Conservation (phyloP, 768 basidiomycete genomes). For the Psilocybe subaeruginosa region DNA sequence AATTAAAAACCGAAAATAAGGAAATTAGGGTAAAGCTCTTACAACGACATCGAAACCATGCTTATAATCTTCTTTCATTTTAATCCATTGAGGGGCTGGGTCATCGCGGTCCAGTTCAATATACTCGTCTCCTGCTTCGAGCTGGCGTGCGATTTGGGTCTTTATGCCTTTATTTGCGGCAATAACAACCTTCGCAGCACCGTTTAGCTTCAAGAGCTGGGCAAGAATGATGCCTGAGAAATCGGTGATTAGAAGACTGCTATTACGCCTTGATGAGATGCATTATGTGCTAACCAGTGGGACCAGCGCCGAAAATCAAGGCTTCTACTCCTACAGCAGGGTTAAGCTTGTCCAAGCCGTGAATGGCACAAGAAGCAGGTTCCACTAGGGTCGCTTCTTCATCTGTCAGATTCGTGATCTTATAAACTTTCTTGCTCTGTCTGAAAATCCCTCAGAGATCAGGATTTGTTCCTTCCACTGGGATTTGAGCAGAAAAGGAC, state of each 20-base stretch:
- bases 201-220: conserved; percentile 86
- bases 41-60: conserved; percentile 88
- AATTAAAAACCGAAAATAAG: conserved; percentile 1
- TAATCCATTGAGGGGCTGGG: conserved; percentile 75
- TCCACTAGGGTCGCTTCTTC: conserved; percentile 89
- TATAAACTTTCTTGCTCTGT: conserved; percentile 76
- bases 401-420: conserved; percentile 84
- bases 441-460: conserved; percentile 22
- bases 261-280: neutral
- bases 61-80: conserved; percentile 77
- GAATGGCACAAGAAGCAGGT: conserved; percentile 89
- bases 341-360: conserved; percentile 86
- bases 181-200: conserved; percentile 78
- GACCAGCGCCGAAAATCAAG: conserved; percentile 85
- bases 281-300: conserved; percentile 56
- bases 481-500: conserved; percentile 26
- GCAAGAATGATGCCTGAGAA: conserved; percentile 70
- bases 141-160: conserved; percentile 79
- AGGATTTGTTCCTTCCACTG: conserved; percentile 10
- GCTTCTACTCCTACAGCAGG: conserved; percentile 84
- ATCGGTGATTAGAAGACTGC: conserved; percentile 4
- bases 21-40: conserved; percentile 6
- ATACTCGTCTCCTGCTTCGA: conserved; percentile 83
- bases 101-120: conserved; percentile 79
- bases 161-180: conserved; percentile 91